phyloP scores from a whole-genome alignment of 768 basidiomycete genomes.

The Pleurotus platypus region DNA sequence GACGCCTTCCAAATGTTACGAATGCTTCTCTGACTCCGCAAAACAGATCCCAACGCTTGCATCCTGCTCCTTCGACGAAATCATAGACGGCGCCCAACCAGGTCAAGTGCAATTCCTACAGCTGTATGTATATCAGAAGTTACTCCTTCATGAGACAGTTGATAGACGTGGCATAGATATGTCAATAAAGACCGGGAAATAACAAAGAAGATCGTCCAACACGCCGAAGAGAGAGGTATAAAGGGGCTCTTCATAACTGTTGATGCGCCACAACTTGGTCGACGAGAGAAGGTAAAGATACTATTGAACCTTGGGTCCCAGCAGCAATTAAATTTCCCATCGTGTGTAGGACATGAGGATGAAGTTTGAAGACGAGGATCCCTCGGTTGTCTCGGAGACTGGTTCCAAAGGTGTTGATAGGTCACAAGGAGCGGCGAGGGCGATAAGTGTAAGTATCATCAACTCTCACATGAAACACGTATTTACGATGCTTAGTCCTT shows the following conservation, averaged over 20 bases:
- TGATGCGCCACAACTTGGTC: conserved; percentile 93
- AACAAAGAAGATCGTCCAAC: conserved; percentile 83
- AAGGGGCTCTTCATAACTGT: conserved; percentile 96
- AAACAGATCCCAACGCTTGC: conserved; percentile 90
- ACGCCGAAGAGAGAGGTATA: conserved; percentile 87
- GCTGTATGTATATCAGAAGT: conserved; percentile 41
- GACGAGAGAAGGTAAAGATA: conserved; percentile 71
- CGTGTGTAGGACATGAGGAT: conserved; percentile 80
- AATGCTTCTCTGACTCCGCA: background rate
- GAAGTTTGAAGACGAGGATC: conserved; percentile 82
- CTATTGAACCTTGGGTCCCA: no score
- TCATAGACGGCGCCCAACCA: conserved; percentile 80
- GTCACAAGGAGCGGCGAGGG: conserved; percentile 89
- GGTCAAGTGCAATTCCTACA: conserved; percentile 86
- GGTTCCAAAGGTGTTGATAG: conserved; percentile 64
- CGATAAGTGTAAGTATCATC: conserved; percentile 68
- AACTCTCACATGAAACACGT: background rate
- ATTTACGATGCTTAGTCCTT: conserved; percentile 58
- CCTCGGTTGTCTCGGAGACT: conserved; percentile 42
- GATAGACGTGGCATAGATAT: conserved; percentile 43
- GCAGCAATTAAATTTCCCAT: background rate
- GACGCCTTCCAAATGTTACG: background rate
- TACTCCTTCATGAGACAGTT: background rate
- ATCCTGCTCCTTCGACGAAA: conserved; percentile 93
- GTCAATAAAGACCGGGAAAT: conserved; percentile 89